Base-by-base conservation (phyloP, 345 rosid genomes). In the Psidium friedrichsthalianum region DNA sequence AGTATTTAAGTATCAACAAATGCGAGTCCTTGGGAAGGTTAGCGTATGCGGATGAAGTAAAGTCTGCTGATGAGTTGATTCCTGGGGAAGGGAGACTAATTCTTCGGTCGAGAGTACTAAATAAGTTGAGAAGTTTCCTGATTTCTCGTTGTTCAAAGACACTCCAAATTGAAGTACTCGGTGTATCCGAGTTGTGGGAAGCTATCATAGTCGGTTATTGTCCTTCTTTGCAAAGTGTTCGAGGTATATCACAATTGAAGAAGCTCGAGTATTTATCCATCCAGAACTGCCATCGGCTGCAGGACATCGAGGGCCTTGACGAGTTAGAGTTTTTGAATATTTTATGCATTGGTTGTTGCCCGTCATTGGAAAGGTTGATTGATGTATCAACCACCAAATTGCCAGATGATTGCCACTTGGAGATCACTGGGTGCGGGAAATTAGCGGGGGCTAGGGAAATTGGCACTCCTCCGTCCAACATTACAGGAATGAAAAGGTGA, bases 181-280 rank as follows among this genome's bases (percentile, higher is more conserved):
- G 64, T 5, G 5, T 7, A 25, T 58, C 32, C 0, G 32, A 58
- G 25, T 11, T 6, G 2, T 2, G 16, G 64, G 25, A 9, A 56
- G 0, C 1, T 0, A 8, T 56, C 2, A 1, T 0, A 1, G 6
- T 5, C 1, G 1, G 9, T 7, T 14, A 11, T 58, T 25, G 12
- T 58, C 10, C 0, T 5, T 58, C 15, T 11, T 1, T 5, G 8
- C 15, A 13, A 58, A 25, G 64, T 0, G 15, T 1, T 11, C 3
- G 5, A 0, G 64, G 32, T 2, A 11, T 25, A 11, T 58, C 32
- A 58, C 2, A 25, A 32, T 58, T 58, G 5, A 11, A 25, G 14
- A 25, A n/a, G 32, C 64, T 25, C 3, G 7, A 25, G 16, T 5
- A 0, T 5, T n/a, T n/a, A 12, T 12, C 11, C 32, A 58, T n/a